Percentiles rank a stretch among this genome's conserved stretches.
Evolutionary conservation across 2,329 filamentous ascomycete species (phyloP).

Genomic region (Hymenoscyphus fructigenus): DNA sequence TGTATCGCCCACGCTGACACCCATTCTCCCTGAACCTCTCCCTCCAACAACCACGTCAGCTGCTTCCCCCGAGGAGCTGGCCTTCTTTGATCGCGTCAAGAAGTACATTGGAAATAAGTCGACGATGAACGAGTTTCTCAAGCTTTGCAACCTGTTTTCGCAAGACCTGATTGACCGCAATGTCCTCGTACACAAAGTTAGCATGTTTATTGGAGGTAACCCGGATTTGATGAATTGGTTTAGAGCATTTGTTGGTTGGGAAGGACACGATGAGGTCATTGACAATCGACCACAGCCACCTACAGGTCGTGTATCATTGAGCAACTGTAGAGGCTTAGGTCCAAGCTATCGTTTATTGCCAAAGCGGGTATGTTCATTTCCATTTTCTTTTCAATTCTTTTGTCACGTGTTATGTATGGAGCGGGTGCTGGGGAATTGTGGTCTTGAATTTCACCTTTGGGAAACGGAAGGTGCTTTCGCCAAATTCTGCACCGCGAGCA

Average conservation of each 20-base stretch:
- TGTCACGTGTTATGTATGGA: not conserved
- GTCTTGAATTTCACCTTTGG: not conserved
- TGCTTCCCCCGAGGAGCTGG: conserved; percentile 81
- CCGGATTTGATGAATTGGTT: conserved; percentile 87
- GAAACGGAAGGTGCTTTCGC: not conserved
- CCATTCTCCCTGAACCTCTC: conserved; percentile 83
- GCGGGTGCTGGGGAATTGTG: not conserved
- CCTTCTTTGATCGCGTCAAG: conserved; percentile 95
- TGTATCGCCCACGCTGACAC: conserved; percentile 83
- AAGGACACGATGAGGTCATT: conserved; percentile 73
- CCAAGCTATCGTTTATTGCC: conserved; percentile 93
- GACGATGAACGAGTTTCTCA: conserved; percentile 92
- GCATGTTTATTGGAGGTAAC: conserved; percentile 83
- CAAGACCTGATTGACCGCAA: conserved; percentile 88
- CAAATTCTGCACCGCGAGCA: not conserved
- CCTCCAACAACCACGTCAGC: conserved; percentile 70
- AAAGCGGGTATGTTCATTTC: conserved; percentile 59
- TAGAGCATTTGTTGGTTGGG: conserved; percentile 77
- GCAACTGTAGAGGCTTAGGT: conserved; percentile 92
- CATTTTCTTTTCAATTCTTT: not conserved
- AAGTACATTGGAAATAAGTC: conserved; percentile 93
- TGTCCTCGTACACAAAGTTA: conserved; percentile 77
- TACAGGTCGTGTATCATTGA: conserved; percentile 81
- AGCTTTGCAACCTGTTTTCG: conserved; percentile 93
- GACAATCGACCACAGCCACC: conserved; percentile 76